A percentile compares a stretch with the other conserved stretches of the same genome.
phyloP scores from a whole-genome alignment of 139 green algal genomes.

The Chlorella ohadii region DNA sequence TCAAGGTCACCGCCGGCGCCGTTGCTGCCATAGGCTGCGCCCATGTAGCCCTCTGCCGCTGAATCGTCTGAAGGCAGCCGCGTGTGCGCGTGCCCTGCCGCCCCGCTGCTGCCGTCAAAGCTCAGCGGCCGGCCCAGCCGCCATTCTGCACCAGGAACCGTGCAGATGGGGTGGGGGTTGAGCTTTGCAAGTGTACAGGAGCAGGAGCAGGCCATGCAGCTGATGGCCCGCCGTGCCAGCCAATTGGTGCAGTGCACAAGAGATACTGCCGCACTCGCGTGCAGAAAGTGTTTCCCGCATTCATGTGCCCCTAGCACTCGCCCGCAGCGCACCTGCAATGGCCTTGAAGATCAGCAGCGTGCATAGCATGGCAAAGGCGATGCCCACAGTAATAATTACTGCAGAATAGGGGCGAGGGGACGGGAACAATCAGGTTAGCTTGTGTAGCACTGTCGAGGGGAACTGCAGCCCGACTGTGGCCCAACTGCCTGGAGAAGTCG shows the following conservation, averaged over 20 bases:
- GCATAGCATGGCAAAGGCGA: constrained; percentile 5
- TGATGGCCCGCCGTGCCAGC: no score
- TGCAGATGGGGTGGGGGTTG: no score
- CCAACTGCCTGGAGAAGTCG: no score
- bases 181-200: not conserved
- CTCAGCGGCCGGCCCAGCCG: not conserved
- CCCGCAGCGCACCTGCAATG: not conserved
- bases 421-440: no score
- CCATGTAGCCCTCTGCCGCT: not conserved
- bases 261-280: no score
- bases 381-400: constrained; percentile 31
- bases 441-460: no score
- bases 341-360: constrained; percentile 19
- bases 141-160: not conserved
- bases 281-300: no score
- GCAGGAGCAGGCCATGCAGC: not conserved
- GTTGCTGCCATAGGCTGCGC: not conserved
- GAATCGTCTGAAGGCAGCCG: not conserved
- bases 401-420: no score
- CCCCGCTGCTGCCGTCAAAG: not conserved
- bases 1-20: not conserved
- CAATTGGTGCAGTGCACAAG: no score
- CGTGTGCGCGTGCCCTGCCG: not conserved
- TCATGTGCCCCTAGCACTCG: no score
- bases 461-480: no score